phyloP scores from a whole-genome alignment of 352 stramenopile genomes.

The Globisporangium heterothallicum region DNA sequence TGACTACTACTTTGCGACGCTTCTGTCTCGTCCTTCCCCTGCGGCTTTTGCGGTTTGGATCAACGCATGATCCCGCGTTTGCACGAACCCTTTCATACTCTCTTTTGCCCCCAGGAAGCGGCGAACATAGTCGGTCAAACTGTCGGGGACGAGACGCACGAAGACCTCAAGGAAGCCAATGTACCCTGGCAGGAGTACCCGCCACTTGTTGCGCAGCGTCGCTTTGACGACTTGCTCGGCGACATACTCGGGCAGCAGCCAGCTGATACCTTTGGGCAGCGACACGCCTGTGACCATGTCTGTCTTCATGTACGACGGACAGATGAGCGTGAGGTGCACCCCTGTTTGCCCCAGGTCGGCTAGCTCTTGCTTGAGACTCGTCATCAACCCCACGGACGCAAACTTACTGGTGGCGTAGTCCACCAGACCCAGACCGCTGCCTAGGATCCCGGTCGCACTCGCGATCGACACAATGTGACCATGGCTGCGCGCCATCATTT shows the following conservation, averaged over 20 bases:
- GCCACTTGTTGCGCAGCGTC: conserved; percentile 40
- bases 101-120: not conserved
- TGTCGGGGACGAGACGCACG: conserved; percentile 29
- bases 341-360: conserved; percentile 25
- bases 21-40: too few relatives aligned
- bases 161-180: conserved; percentile 28
- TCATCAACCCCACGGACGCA: conserved; percentile 32
- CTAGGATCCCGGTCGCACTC: conserved; percentile 31
- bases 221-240: conserved; percentile 36
- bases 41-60: too few relatives aligned
- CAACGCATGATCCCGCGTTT: not conserved
- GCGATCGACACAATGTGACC: conserved; percentile 44
- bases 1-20: too few relatives aligned
- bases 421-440: conserved; percentile 23
- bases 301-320: conserved; percentile 49
- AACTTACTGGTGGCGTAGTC: conserved; percentile 46
- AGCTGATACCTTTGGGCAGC: conserved; percentile 25
- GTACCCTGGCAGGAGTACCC: conserved; percentile 30
- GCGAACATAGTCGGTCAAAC: not conserved
- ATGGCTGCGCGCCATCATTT: conserved; percentile 30
- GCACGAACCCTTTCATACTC: not conserved
- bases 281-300: conserved; percentile 57
- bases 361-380: conserved; percentile 43
- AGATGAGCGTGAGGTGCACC: conserved; percentile 49
- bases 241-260: conserved; percentile 41